A percentile compares a stretch with the other conserved stretches of the same genome.
These are phyloP conservation scores for Lentinula edodes DNA, from an alignment of 768 basidiomycete genomes.

Conservation along the genomic window DNA sequence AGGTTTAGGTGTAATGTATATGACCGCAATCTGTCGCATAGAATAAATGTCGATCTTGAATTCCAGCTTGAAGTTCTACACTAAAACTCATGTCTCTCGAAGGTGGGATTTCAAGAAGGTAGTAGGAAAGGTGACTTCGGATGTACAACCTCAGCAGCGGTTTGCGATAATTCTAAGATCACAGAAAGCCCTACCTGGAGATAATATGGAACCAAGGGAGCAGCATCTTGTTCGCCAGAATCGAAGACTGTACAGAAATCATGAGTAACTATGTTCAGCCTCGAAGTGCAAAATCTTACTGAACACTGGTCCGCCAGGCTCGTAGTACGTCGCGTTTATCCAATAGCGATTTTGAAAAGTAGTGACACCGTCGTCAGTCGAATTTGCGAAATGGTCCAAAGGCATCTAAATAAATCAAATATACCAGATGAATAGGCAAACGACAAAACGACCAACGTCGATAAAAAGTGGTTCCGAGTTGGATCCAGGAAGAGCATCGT, in stretches of 20 bases:
- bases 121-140: no score
- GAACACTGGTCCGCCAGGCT: conserved; percentile 43
- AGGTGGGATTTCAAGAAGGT: no score
- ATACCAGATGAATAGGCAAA: neutral
- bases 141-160: no score
- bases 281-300: conserved; percentile 20
- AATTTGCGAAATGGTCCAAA: conserved; percentile 37
- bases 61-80: no score
- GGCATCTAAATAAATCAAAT: conserved; percentile 28
- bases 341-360: conserved; percentile 45
- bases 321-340: conserved; percentile 43
- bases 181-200: conserved; percentile 33
- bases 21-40: no score
- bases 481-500: neutral
- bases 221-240: conserved; percentile 46
- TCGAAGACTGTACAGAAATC: conserved; percentile 34
- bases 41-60: no score
- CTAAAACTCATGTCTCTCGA: no score
- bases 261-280: neutral
- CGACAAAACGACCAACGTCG: neutral
- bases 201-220: conserved; percentile 42
- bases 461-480: neutral
- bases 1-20: no score
- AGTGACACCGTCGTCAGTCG: conserved; percentile 11
- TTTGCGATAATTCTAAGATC: no score